A percentile compares a stretch with the other conserved stretches of the same genome.
These are phyloP conservation scores for Malus asiatica DNA, from an alignment of 306 rosid species.

Conservation along the genomic window DNA sequence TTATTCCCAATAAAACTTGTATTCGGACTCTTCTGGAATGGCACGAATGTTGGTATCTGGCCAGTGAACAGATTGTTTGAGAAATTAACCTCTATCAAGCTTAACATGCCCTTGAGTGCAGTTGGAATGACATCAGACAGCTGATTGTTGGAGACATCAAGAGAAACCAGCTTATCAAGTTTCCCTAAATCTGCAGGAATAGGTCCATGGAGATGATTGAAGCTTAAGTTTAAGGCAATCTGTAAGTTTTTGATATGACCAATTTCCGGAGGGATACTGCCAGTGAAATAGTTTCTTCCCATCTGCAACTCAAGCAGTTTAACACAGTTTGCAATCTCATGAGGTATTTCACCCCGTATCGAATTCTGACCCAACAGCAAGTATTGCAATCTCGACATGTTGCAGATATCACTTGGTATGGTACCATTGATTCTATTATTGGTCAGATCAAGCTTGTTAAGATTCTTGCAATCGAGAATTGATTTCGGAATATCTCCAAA, in stretches of 20 bases:
- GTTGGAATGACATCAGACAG: constrained; percentile 72
- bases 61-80: constrained; percentile 80
- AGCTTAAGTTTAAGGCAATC: constrained; percentile 91
- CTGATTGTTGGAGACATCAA: constrained; percentile 82
- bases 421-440: constrained; percentile 87
- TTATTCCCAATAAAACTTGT: constrained; percentile 71
- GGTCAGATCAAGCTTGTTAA: constrained; percentile 92
- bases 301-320: constrained; percentile 78
- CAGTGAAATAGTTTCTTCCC: constrained; percentile 85
- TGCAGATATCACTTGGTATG: constrained; percentile 78
- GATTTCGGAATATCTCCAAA: constrained; percentile 77
- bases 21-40: constrained; percentile 87
- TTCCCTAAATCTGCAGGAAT: constrained; percentile 78
- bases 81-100: constrained; percentile 95
- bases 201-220: constrained; percentile 76
- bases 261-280: constrained; percentile 65
- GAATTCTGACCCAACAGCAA: constrained; percentile 85
- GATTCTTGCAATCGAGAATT: constrained; percentile 72
- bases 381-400: constrained; percentile 79
- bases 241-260: constrained; percentile 94
- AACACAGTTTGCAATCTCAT: constrained; percentile 75
- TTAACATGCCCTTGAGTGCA: constrained; percentile 88
- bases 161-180: constrained; percentile 91
- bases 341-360: constrained; percentile 84
- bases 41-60: constrained; percentile 69